Conservation (phyloP, 2,329 filamentous ascomycete species). For the Aspergillus ibericus region DNA sequence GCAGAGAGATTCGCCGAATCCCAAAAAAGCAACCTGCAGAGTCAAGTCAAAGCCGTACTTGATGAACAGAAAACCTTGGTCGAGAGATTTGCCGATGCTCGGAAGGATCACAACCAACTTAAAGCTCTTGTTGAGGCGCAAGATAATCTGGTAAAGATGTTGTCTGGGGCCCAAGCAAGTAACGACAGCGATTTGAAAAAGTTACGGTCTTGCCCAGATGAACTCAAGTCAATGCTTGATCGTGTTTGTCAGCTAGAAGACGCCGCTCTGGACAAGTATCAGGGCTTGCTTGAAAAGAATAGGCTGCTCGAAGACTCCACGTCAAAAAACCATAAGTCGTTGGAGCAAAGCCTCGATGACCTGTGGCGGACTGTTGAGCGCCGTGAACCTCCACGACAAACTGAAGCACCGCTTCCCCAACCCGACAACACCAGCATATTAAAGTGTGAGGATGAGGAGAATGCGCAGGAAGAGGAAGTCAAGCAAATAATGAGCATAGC, state of each 20-base stretch:
- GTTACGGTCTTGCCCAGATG: not conserved
- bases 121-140: not conserved
- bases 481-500: not conserved
- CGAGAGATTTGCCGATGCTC: not conserved
- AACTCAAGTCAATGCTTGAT: constrained; percentile 10
- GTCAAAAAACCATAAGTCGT: not conserved
- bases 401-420: not conserved
- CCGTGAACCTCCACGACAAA: not conserved
- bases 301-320: not conserved
- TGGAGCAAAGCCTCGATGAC: not conserved
- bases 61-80: not conserved
- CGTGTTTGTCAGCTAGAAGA: constrained; percentile 6
- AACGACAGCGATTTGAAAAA: not conserved
- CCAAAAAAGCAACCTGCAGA: not conserved
- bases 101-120: not conserved
- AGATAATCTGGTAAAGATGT: not conserved
- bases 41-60: not conserved
- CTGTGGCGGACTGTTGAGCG: not conserved
- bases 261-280: not conserved
- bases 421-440: not conserved
- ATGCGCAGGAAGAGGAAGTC: not conserved
- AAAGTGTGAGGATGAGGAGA: not conserved
- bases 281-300: constrained; percentile 6
- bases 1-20: not conserved
- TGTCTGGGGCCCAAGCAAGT: not conserved